Percentiles rank a stretch among this genome's conserved stretches.
phyloP scores from a whole-genome alignment of 2,329 filamentous ascomycete species.

The Coleophoma eucalyptorum region DNA sequence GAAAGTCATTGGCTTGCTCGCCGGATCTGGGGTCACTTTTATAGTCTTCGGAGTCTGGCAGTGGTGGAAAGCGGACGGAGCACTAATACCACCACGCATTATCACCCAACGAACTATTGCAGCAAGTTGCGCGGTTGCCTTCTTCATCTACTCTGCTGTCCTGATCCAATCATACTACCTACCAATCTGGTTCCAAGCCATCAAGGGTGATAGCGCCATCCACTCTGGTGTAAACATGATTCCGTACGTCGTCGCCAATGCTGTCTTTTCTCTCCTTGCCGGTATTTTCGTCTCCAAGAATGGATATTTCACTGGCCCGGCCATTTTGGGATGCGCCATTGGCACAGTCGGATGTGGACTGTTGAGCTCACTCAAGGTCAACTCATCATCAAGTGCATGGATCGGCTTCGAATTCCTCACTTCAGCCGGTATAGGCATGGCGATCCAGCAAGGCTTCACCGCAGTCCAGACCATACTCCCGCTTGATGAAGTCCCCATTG shows the following conservation, averaged over 20 bases:
- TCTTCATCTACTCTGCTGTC: constrained; percentile 18
- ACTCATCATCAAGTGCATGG: constrained; percentile 22
- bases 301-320: constrained; percentile 18
- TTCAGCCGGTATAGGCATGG: constrained; percentile 21
- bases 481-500: constrained; percentile 35
- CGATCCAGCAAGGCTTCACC: constrained; percentile 22
- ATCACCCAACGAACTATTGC: constrained; percentile 31
- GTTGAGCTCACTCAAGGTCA: constrained; percentile 29
- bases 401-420: constrained; percentile 13
- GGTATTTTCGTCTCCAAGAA: constrained; percentile 24
- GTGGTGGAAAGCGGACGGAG: constrained; percentile 36
- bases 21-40: constrained; percentile 17
- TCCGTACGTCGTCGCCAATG: constrained; percentile 23
- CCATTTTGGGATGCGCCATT: neutral
- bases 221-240: constrained; percentile 29
- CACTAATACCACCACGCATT: constrained; percentile 43
- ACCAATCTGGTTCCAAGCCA: constrained; percentile 40
- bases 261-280: constrained; percentile 18
- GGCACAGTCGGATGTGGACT: constrained; percentile 31
- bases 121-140: constrained; percentile 19
- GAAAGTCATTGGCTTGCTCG: constrained; percentile 28
- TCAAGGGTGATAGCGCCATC: constrained; percentile 33
- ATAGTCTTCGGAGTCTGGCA: constrained; percentile 27
- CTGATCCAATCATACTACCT: constrained; percentile 33
- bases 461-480: constrained; percentile 25